Percentiles rank a stretch among this genome's conserved stretches.
phyloP scores from a whole-genome alignment of 139 green algal species.

The Asterochloris sp. region DNA sequence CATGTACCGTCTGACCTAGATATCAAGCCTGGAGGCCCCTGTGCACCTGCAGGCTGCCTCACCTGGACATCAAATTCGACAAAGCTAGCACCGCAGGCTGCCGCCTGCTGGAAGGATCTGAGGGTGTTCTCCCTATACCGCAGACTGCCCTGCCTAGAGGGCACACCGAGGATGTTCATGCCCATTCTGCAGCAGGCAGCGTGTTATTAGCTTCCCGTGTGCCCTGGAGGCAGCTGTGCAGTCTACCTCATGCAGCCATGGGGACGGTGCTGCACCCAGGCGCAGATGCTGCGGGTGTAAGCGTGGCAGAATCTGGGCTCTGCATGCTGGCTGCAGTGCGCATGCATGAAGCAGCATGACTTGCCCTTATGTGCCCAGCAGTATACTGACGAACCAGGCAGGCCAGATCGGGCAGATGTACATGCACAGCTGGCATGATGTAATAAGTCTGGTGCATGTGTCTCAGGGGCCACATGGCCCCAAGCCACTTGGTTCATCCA shows the following conservation, averaged over 20 bases:
- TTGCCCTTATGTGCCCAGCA: too few relatives aligned
- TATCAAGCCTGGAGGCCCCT: neutral
- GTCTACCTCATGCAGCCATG: too few relatives aligned
- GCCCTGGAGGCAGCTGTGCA: too few relatives aligned
- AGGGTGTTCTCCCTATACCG: slow-evolving; percentile 75
- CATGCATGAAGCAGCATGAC: too few relatives aligned
- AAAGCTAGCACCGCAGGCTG: slow-evolving; percentile 64
- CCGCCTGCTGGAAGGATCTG: slow-evolving; percentile 60
- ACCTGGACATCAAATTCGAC: slow-evolving; percentile 84
- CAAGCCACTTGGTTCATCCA: neutral
- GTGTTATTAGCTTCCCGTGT: too few relatives aligned
- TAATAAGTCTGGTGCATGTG: neutral
- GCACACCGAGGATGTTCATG: slow-evolving; percentile 1
- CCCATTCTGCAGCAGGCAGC: slow-evolving; percentile 7
- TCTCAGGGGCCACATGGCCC: neutral
- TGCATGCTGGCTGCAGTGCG: too few relatives aligned
- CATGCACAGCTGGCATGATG: neutral
- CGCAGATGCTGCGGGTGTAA: too few relatives aligned
- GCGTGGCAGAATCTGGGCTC: too few relatives aligned
- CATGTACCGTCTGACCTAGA: neutral
- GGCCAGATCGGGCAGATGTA: neutral
- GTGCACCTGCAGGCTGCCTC: slow-evolving; percentile 1
- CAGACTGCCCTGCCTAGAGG: neutral
- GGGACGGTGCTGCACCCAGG: too few relatives aligned
- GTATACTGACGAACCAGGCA: too few relatives aligned